Conservation (phyloP, 805 yeast species). For the Myxozyma sirexii region DNA sequence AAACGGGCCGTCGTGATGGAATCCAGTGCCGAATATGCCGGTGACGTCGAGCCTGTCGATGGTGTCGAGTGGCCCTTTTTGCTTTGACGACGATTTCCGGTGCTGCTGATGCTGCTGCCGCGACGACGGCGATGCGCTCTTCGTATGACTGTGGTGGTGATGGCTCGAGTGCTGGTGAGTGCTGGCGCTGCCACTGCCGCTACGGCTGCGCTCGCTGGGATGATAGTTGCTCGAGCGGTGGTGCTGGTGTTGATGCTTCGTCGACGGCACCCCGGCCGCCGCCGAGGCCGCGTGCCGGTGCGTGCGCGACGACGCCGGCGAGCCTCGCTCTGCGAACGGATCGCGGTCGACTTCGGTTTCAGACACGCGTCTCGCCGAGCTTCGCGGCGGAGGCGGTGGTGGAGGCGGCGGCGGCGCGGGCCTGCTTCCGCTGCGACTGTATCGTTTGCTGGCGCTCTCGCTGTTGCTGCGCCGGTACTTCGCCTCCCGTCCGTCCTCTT, state of each 20-base stretch:
- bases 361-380: constrained; percentile 6
- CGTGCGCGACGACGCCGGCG: background rate
- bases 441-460: background rate
- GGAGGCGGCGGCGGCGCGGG: constrained; percentile 6
- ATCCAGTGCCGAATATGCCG: constrained; percentile 87
- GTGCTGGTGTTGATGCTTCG: background rate
- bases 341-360: background rate
- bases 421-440: background rate
- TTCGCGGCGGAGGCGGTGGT: constrained; percentile 15
- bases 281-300: constrained; percentile 15
- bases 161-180: background rate
- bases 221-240: background rate
- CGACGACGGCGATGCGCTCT: constrained; percentile 2
- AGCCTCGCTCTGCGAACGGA: constrained; percentile 6
- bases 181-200: constrained; percentile 6
- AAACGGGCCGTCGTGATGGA: constrained; percentile 99
- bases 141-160: constrained; percentile 3
- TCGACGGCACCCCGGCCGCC: background rate
- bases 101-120: background rate
- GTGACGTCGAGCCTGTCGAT: constrained; percentile 96
- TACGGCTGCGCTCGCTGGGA: background rate
- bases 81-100: background rate
- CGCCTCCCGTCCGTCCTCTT: background rate
- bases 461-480: background rate
- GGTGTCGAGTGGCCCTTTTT: constrained; percentile 68